Conservation (phyloP, 331 rosid species). For the Malus hybrid region DNA sequence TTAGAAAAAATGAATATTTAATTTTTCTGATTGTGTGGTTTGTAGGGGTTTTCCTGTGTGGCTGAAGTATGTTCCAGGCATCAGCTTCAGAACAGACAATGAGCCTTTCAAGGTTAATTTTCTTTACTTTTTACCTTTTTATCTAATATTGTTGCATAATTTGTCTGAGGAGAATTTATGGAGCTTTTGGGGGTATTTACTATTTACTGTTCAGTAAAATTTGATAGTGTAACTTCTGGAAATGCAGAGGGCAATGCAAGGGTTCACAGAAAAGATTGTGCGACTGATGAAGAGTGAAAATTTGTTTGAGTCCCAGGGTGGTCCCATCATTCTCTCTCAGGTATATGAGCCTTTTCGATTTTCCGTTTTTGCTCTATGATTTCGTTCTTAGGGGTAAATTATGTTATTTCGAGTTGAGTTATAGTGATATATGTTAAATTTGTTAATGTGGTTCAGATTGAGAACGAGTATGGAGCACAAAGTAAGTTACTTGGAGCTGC, state of each 20-base stretch:
- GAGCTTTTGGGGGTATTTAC: not conserved
- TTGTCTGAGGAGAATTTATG: not conserved
- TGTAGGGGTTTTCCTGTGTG: slow-evolving; percentile 98
- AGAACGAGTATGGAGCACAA: slow-evolving; percentile 82
- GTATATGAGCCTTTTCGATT: slow-evolving; percentile 24
- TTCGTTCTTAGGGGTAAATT: not conserved
- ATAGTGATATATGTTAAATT: not conserved
- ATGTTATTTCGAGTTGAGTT: slow-evolving; percentile 15
- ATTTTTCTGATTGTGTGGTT: slow-evolving; percentile 4
- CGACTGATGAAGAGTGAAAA: slow-evolving; percentile 87
- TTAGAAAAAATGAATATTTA: not conserved
- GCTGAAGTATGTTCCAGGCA: slow-evolving; percentile 96
- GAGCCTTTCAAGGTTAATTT: slow-evolving; percentile 86
- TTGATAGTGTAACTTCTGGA: slow-evolving; percentile 15
- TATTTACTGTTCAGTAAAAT: not conserved
- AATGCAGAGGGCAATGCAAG: slow-evolving; percentile 92
- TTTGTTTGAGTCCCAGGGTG: slow-evolving; percentile 91
- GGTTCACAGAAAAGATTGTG: slow-evolving; percentile 93
- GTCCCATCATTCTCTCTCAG: slow-evolving; percentile 99
- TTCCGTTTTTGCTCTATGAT: not conserved
- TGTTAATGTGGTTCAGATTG: slow-evolving; percentile 52
- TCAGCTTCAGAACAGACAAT: slow-evolving; percentile 98
- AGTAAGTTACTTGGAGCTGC: slow-evolving; percentile 68
- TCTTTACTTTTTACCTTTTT: not conserved
- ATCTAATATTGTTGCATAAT: not conserved